phyloP scores from a whole-genome alignment of 2,329 filamentous ascomycete species.

The Diaporthe sp. region DNA sequence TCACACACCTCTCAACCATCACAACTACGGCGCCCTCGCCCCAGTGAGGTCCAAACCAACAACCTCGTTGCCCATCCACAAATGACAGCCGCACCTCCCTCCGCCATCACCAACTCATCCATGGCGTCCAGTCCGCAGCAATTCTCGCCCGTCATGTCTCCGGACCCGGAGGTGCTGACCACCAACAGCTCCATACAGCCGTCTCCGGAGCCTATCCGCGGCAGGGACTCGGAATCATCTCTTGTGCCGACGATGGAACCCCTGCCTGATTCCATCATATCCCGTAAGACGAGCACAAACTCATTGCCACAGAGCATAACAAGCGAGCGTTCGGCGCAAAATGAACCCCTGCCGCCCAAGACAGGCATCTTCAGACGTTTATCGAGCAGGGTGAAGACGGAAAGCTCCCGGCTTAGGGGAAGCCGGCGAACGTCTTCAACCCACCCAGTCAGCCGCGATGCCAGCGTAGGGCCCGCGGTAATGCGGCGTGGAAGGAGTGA shows the following conservation, averaged over 20 bases:
- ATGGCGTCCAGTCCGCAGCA: slow-evolving; percentile 68
- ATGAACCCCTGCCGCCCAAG: slow-evolving; percentile 61
- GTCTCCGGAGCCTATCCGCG: slow-evolving; percentile 74
- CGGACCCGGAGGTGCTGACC: slow-evolving; percentile 65
- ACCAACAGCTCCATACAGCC: slow-evolving; percentile 75
- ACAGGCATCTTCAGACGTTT: slow-evolving; percentile 81
- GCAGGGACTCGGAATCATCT: slow-evolving; percentile 55
- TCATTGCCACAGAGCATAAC: slow-evolving; percentile 74
- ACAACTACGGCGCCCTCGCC: slow-evolving; percentile 58
- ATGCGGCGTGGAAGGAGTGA: slow-evolving; percentile 85
- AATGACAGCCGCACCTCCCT: slow-evolving; percentile 60
- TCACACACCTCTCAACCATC: slow-evolving; percentile 55
- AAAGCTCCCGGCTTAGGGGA: slow-evolving; percentile 48
- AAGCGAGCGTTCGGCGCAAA: slow-evolving; percentile 69
- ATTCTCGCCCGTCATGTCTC: slow-evolving; percentile 70
- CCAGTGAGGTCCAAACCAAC: slow-evolving; percentile 63
- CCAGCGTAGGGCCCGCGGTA: slow-evolving; percentile 90
- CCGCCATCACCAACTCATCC: slow-evolving; percentile 69
- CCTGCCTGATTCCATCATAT: slow-evolving; percentile 72
- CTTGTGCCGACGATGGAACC: slow-evolving; percentile 55
- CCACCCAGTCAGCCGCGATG: slow-evolving; percentile 82
- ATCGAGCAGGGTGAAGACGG: slow-evolving; percentile 83
- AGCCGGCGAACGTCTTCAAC: slow-evolving; percentile 83
- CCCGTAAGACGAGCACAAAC: slow-evolving; percentile 69
- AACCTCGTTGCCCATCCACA: slow-evolving; percentile 53